Base-by-base conservation (phyloP, 257 asterid species). In the Solanum ossicruentum region DNA sequence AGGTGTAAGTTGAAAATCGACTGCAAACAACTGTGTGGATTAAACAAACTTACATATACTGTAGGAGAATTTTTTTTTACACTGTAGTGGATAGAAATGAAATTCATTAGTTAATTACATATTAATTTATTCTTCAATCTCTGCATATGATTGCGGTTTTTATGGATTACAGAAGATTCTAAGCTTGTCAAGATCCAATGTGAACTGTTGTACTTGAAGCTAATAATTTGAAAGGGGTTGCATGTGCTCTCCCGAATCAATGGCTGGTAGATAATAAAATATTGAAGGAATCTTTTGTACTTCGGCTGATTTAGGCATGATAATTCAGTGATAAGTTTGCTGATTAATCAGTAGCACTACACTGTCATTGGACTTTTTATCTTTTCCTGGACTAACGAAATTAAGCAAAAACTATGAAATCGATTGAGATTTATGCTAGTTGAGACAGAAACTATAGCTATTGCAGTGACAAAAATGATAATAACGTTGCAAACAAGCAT, bases 201-300 rank as follows among this genome's bases (percentile, higher is more conserved):
- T n/a, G 28, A 36, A 70, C 28, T 63, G 78, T 41, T 73, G 85
- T 28, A 21, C 63, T 87, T 60, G 43, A 61, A 77, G 47, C 60
- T 39, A 78, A 58, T 36, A 10, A 73, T 71, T 65, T 20, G 28
- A 49, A 13, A 72, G 83, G 80, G 32, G 56, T 67, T 86, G 61
- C 88, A 78, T 87, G 85, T 80, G 87, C 66, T 78, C 63, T 51
- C 45, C 82, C 51, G 20, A 75, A 51, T 39, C 61, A 51, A 26
- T 16, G 82, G 47, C 65, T 26, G 49, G 47, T 78, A 52, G 47
- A 65, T 52, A 16, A 28, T 78, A 78, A 52, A 16, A 52, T 52
- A 78, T 52, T 26, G 60, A 75, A 26, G 47, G 47, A 26, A 78
- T 78, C 63, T 78, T 26, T 78, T 52, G 41, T 75, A 21, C 82